A percentile compares a stretch with the other conserved stretches of the same genome.
Conservation (phyloP, 768 basidiomycete species). For the Strobilomyces echinocephalus region DNA sequence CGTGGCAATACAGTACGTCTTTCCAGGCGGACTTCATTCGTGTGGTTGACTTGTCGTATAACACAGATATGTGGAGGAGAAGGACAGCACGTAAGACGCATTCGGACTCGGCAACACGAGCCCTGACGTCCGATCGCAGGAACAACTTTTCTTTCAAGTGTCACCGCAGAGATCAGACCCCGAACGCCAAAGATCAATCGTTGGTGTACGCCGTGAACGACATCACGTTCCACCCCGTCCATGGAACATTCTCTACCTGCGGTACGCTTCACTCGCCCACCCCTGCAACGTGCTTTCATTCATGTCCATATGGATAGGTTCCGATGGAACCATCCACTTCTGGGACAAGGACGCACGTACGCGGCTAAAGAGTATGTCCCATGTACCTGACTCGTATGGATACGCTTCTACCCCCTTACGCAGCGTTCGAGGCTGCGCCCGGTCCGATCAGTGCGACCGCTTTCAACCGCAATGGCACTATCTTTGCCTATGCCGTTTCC, state of each 20-base stretch:
- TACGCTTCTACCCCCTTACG: conserved; percentile 2
- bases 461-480: conserved; percentile 84
- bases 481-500: conserved; percentile 89
- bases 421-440: conserved; percentile 69
- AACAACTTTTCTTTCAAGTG: conserved; percentile 90
- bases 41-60: neutral
- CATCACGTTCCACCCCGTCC: conserved; percentile 79
- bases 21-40: neutral
- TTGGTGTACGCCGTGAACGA: conserved; percentile 81
- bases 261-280: conserved; percentile 38
- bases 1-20: conserved; percentile 88
- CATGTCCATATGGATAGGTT: conserved; percentile 39
- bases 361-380: conserved; percentile 74
- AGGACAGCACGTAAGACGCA: conserved; percentile 58
- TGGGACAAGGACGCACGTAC: conserved; percentile 95
- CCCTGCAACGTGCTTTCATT: conserved; percentile 17
- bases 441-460: conserved; percentile 75
- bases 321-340: conserved; percentile 85
- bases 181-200: conserved; percentile 57
- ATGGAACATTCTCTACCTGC: conserved; percentile 82
- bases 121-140: conserved; percentile 28
- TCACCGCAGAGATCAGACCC: conserved; percentile 56
- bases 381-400: neutral
- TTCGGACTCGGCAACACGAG: neutral
- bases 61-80: conserved; percentile 79